Percentiles rank a stretch among this genome's conserved stretches.
phyloP scores from a whole-genome alignment of 1,139 yeast genomes.

The Suhomyces coccinellae region DNA sequence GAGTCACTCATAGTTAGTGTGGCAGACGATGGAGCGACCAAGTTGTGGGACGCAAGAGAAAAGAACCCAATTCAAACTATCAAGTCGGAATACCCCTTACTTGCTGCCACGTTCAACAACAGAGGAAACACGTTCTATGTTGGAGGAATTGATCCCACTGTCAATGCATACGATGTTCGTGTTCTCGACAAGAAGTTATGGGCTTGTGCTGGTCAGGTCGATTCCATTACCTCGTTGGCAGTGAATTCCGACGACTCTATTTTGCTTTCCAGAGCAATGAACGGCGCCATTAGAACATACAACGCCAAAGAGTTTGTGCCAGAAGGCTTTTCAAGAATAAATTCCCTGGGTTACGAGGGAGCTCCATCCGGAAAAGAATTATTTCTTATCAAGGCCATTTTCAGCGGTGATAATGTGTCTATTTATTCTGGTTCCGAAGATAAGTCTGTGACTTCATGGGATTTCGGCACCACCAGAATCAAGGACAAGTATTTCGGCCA shows the following conservation, averaged over 20 bases:
- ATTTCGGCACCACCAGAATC: slow-evolving; percentile 50
- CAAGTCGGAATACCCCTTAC: slow-evolving; percentile 54
- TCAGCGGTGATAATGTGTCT: slow-evolving; percentile 37
- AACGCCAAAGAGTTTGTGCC: slow-evolving; percentile 51
- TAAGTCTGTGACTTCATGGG: slow-evolving; percentile 60
- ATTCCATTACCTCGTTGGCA: slow-evolving; percentile 54
- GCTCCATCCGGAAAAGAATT: slow-evolving; percentile 58
- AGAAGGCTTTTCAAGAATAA: slow-evolving; percentile 37
- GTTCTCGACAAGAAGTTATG: slow-evolving; percentile 43
- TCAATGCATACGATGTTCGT: slow-evolving; percentile 58
- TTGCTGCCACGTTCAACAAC: slow-evolving; percentile 48
- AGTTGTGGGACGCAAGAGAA: slow-evolving; percentile 65
- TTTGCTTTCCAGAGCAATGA: slow-evolving; percentile 56
- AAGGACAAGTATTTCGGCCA: slow-evolving; percentile 58
- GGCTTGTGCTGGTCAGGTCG: slow-evolving; percentile 43
- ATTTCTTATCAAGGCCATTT: slow-evolving; percentile 49
- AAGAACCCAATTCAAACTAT: slow-evolving; percentile 34
- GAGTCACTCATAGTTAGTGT: slow-evolving; percentile 49
- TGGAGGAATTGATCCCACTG: slow-evolving; percentile 67
- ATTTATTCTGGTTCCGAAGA: slow-evolving; percentile 67
- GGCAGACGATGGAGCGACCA: slow-evolving; percentile 63
- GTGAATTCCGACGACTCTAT: slow-evolving; percentile 51
- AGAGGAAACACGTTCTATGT: slow-evolving; percentile 49
- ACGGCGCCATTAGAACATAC: slow-evolving; percentile 57
- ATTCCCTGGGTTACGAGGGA: slow-evolving; percentile 55